A percentile compares a stretch with the other conserved stretches of the same genome.
These are phyloP conservation scores for Cladorrhinum samala DNA, from an alignment of 495 filamentous ascomycete species.

Conservation along the genomic window DNA sequence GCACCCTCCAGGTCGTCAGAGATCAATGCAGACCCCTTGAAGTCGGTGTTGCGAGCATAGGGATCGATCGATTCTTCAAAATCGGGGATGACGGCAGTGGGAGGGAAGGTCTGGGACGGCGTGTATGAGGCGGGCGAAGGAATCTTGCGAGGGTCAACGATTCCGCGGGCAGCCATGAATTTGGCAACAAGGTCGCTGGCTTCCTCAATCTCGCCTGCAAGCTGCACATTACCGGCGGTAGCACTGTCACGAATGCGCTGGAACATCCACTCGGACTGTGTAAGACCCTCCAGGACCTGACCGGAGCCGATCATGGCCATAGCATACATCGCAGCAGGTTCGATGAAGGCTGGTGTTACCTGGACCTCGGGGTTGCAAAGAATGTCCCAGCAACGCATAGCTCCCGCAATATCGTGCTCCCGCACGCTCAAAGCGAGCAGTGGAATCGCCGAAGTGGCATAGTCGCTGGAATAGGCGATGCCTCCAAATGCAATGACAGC, in stretches of 20 bases:
- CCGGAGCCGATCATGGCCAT: constrained; percentile 76
- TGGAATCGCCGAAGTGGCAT: constrained; percentile 66
- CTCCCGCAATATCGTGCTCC: constrained; percentile 65
- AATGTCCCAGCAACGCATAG: constrained; percentile 69
- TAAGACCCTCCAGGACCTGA: constrained; percentile 67
- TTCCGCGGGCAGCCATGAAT: constrained; percentile 58
- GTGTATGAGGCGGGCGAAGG: constrained; percentile 25
- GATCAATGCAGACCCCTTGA: constrained; percentile 84
- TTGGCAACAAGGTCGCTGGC: constrained; percentile 71
- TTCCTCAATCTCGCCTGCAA: constrained; percentile 79
- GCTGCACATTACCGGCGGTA: constrained; percentile 39
- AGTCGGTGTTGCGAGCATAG: constrained; percentile 81
- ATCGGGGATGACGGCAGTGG: constrained; percentile 35
- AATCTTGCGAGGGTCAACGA: constrained; percentile 40
- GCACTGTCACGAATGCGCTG: constrained; percentile 60
- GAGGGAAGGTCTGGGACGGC: constrained; percentile 27
- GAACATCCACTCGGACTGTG: constrained; percentile 76
- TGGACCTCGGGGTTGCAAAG: constrained; percentile 53
- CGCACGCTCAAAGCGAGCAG: constrained; percentile 82
- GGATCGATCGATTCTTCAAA: constrained; percentile 81
- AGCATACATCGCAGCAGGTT: constrained; percentile 80
- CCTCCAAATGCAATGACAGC: constrained; percentile 62
- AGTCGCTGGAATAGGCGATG: constrained; percentile 45
- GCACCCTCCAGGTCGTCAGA: constrained; percentile 76
- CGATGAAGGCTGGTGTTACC: constrained; percentile 63